Conservation (phyloP, 495 filamentous ascomycete species). For the Aspergillus steynii region DNA sequence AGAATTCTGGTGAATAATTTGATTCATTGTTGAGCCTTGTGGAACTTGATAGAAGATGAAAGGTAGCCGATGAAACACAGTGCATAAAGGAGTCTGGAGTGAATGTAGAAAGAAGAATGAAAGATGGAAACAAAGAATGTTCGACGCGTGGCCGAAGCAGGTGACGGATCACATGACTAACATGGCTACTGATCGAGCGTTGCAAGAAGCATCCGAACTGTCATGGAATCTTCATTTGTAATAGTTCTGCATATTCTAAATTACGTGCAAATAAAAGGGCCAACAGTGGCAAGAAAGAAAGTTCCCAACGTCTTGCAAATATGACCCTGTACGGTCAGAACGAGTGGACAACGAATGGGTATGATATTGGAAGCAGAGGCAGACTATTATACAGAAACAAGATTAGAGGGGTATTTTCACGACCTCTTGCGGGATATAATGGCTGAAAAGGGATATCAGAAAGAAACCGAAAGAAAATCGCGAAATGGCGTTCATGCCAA, state of each 20-base stretch:
- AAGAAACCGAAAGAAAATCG: conserved; percentile 3
- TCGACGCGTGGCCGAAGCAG: background rate
- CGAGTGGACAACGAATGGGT: background rate
- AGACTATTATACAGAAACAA: conserved; percentile 14
- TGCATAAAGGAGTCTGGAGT: no score
- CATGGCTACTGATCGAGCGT: no score
- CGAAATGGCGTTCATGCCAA: conserved; percentile 14
- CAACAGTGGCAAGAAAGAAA: background rate
- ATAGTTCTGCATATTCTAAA: background rate
- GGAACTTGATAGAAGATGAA: background rate
- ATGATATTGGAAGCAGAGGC: conserved; percentile 1
- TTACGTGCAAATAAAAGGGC: background rate
- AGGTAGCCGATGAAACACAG: no score
- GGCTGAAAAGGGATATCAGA: conserved; percentile 4
- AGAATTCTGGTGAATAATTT: background rate
- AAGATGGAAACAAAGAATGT: no score
- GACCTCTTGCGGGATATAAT: conserved; percentile 8
- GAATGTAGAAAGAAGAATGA: no score
- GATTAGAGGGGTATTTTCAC: conserved; percentile 4
- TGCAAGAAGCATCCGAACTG: background rate
- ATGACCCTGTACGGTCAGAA: background rate
- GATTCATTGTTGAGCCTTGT: background rate
- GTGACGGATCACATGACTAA: background rate
- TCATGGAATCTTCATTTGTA: background rate
- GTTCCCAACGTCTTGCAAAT: background rate